Conservation (phyloP, 345 rosid species). For the Turnera subulata region DNA sequence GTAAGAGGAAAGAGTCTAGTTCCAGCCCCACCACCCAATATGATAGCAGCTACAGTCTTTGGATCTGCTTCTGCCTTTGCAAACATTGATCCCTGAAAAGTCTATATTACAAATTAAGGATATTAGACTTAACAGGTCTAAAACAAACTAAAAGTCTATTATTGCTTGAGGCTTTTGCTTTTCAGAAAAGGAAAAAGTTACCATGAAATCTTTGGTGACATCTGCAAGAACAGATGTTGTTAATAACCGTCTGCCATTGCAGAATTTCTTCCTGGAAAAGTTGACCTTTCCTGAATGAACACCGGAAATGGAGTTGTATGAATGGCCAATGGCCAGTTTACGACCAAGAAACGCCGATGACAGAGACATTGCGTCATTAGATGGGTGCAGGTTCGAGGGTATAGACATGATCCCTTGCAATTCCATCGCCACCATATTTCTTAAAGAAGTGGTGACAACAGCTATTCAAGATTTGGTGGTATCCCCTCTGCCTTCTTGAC, state of each 20-base stretch:
- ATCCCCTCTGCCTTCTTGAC: constrained; percentile 10
- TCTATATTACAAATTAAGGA: constrained; percentile 30
- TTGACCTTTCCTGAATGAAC: constrained; percentile 24
- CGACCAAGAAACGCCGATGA: constrained; percentile 36
- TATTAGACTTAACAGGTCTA: too few relatives aligned
- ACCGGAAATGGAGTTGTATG: constrained; percentile 16
- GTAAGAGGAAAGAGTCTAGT: constrained; percentile 82
- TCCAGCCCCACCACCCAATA: constrained; percentile 90
- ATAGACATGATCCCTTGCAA: constrained; percentile 12
- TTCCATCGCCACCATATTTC: constrained; percentile 14
- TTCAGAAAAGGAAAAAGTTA: too few relatives aligned
- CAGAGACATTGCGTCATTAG: constrained; percentile 17
- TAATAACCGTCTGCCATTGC: constrained; percentile 19
- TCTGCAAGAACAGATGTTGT: constrained; percentile 46
- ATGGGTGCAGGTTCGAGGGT: constrained; percentile 23
- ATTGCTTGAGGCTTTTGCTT: too few relatives aligned
- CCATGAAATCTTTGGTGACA: constrained; percentile 49
- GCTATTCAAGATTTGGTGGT: too few relatives aligned
- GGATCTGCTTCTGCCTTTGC: constrained; percentile 58
- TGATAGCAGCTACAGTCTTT: constrained; percentile 65
- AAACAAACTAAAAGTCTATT: too few relatives aligned
- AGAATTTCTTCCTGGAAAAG: constrained; percentile 16
- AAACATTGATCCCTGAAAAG: constrained; percentile 32
- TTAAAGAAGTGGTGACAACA: too few relatives aligned
- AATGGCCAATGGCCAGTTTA: constrained; percentile 14